Evolutionary conservation across 1,139 yeast species (phyloP), one percentile per base, ranked within the genome.

Genomic region (Pichia sp.): DNA sequence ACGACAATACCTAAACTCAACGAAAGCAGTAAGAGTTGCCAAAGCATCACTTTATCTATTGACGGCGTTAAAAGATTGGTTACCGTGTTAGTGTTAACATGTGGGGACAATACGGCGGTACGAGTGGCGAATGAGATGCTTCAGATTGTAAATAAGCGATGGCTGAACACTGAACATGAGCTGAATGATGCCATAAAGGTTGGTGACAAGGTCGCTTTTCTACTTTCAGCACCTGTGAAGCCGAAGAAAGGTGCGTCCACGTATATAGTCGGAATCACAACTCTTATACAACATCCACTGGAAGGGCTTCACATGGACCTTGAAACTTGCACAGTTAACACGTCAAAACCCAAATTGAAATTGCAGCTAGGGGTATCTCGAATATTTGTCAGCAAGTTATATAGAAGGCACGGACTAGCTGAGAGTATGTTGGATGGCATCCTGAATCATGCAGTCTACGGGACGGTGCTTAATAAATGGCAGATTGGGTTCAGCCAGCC

Each of bases 401-500:
- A 72, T 62, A 58, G 88, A 42, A 54, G 82, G 20, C 46, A 43
- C 6, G 77, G 78, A 0, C 56, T 79, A 13, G 83, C 74, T 0
- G 41, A 50, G 5, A 47, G 48, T 21, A 49, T 81, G 35, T 56
- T 81, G 7, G 51, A 66, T 3, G 51, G 61, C 2, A 69, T 74
- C 0, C 49, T 64, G 29, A 47, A 50, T 1, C 49, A 69, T 34
- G 61, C 73, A 27, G 56, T 78, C 3, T 78, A 77, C 50, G 87
- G 87, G 0, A 49, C 70, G 29, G 40, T 23, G 1, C 49, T 80
- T 12, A 55, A 55, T 2, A 66, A 56, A 37, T 41, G 40, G 5
- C 66, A 72, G 37, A 58, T 80, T 2, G 82, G 76, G 0, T 81
- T 84, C 69, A 77, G 86, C 38, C 91, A 81, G 53, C 88, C 88